Conservation (phyloP, 345 rosid genomes). For the Capsella bursapastoris region DNA sequence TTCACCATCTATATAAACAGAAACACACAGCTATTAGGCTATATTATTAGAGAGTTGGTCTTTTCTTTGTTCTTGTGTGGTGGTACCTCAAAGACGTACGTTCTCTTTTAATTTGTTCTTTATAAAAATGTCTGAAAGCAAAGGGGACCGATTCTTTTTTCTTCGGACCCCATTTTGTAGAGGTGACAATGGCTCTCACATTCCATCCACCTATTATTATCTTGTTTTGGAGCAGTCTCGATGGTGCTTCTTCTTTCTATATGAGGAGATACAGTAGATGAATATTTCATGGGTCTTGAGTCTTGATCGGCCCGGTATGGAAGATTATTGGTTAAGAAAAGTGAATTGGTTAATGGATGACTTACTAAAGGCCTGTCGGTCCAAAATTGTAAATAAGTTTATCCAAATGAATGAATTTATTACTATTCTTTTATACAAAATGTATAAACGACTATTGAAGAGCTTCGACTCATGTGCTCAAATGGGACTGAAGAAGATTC, state of each 20-base stretch:
- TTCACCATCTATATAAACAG: constrained; percentile 32
- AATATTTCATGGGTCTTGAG: constrained; percentile 19
- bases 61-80: constrained; percentile 28
- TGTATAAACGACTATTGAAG: constrained; percentile 19
- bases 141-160: constrained; percentile 44
- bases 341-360: too few relatives aligned
- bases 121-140: constrained; percentile 43
- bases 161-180: constrained; percentile 32
- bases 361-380: too few relatives aligned
- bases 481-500: constrained; percentile 65
- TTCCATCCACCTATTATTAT: constrained; percentile 26
- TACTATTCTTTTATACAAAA: neutral
- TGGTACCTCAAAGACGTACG: constrained; percentile 33
- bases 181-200: constrained; percentile 36
- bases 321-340: neutral
- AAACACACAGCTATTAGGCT: constrained; percentile 16
- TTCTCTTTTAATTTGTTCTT: constrained; percentile 34
- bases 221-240: constrained; percentile 17
- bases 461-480: constrained; percentile 36
- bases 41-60: constrained; percentile 32
- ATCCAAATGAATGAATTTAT: too few relatives aligned
- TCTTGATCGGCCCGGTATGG: constrained; percentile 31
- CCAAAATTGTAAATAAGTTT: too few relatives aligned
- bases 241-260: constrained; percentile 9
- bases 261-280: constrained; percentile 34